Evolutionary conservation across 768 basidiomycete species (phyloP), one percentile per base, ranked within the genome.

Genomic region (Phylloporus sp.): DNA sequence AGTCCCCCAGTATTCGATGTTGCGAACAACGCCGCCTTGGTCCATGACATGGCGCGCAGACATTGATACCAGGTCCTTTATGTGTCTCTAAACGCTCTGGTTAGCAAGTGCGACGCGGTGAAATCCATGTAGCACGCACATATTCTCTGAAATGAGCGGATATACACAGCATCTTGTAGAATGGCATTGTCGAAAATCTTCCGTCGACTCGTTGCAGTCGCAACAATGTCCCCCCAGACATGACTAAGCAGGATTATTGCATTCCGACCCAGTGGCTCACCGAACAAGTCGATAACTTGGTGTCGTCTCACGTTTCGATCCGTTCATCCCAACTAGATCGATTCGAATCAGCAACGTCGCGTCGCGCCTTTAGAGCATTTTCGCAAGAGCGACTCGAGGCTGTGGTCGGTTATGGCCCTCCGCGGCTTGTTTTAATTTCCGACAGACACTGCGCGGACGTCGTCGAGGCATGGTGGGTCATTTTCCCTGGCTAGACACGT

Each of bases 101-200:
- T 40, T 9, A 39, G 46, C 28, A 33, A 50, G 28, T 8, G 44
- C 6, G 40, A 18, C 8, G 36, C 15, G 35, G 9, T 10, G 18
- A 9, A 27, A 10, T n/a, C 49, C 31, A 32, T 18, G 15, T 21
- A 20, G 11, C 9, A 71, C 82, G 43, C 50, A 89, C 89, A 61
- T 84, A 90, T 77, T 84, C 76, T 14, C 69, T 66, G 53, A 81
- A 81, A 62, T 92, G 90, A 5, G 79, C 77, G 1, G 90, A 75
- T 49, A 93, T 88, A 61, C 90, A 91, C 40, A 91, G 59, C 75
- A 94, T 80, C 59, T 90, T 82, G 70, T 94, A 94, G 61, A 92
- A 77, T 6, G 90, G 90, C 90, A 94, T 94, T 20, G 56, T 33
- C 31, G 4, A 14, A 17, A 39, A 21, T 13, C 3, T 3, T 21